Evolutionary conservation across 352 stramenopile genomes (phyloP).

Genomic region (Pythium brassicae): DNA sequence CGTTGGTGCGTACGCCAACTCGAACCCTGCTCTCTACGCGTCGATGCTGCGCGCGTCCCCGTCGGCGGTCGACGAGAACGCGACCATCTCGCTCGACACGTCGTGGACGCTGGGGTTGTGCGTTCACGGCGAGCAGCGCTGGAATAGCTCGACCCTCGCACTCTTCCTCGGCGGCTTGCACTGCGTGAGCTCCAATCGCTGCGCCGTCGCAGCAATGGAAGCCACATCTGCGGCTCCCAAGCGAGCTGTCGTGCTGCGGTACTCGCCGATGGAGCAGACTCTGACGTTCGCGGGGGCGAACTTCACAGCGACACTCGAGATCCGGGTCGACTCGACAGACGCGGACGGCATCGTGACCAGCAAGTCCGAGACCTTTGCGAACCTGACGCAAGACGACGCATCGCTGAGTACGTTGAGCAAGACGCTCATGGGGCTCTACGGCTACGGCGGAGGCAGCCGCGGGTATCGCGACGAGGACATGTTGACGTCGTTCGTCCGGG

Average conservation of each 20-base stretch:
- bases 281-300: not conserved
- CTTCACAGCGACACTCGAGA: constrained; percentile 6
- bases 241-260: constrained; percentile 1
- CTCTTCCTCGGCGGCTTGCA: constrained; percentile 12
- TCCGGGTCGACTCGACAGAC: constrained; percentile 1
- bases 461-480: not conserved
- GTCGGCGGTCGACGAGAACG: not conserved
- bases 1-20: not conserved
- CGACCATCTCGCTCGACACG: not conserved
- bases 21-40: constrained; percentile 2
- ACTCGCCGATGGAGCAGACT: constrained; percentile 10
- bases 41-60: not conserved
- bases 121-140: not conserved
- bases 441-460: not conserved
- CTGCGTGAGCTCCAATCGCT: not conserved
- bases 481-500: not conserved
- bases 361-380: not conserved
- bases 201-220: not conserved
- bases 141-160: not conserved
- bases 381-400: not conserved
- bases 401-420: not conserved
- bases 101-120: constrained; percentile 6
- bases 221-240: not conserved
- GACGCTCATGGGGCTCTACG: not conserved
- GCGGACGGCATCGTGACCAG: not conserved